A percentile compares a stretch with the other conserved stretches of the same genome.
phyloP scores from a whole-genome alignment of 192 early-diverging fungal genomes.

The Dissophora globulifera region DNA sequence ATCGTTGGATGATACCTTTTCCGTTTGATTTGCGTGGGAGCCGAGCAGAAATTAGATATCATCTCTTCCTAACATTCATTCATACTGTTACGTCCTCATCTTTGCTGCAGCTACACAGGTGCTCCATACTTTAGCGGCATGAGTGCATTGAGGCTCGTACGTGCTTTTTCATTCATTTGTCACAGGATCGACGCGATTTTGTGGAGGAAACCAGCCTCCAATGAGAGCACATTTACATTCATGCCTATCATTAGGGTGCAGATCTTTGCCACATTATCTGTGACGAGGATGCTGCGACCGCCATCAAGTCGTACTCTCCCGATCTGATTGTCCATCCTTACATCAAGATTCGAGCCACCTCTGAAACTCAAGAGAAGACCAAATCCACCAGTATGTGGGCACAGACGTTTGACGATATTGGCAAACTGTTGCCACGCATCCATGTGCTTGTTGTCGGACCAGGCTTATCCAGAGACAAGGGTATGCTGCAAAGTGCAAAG shows the following conservation, averaged over 20 bases:
- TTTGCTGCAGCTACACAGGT: constrained; percentile 78
- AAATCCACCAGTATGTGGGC: constrained; percentile 3
- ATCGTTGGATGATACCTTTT: neutral
- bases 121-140: constrained; percentile 92
- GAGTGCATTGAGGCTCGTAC: constrained; percentile 74
- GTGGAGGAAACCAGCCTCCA: no score
- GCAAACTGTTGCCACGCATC: constrained; percentile 68
- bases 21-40: no score
- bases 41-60: no score
- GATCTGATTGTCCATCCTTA: constrained; percentile 96
- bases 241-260: constrained; percentile 66
- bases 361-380: constrained; percentile 13
- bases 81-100: neutral
- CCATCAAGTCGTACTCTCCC: constrained; percentile 72
- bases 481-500: constrained; percentile 74
- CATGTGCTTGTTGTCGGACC: constrained; percentile 94
- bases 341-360: constrained; percentile 52
- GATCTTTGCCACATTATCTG: constrained; percentile 91
- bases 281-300: constrained; percentile 76
- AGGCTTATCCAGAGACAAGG: constrained; percentile 82
- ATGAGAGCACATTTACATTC: no score
- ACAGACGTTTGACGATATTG: constrained; percentile 27
- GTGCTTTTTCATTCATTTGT: neutral
- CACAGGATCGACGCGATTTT: no score
- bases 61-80: no score